Percentiles rank a stretch among this genome's conserved stretches.
phyloP scores from a whole-genome alignment of 2,329 filamentous ascomycete species.

The Ceratocystis harringtonii region DNA sequence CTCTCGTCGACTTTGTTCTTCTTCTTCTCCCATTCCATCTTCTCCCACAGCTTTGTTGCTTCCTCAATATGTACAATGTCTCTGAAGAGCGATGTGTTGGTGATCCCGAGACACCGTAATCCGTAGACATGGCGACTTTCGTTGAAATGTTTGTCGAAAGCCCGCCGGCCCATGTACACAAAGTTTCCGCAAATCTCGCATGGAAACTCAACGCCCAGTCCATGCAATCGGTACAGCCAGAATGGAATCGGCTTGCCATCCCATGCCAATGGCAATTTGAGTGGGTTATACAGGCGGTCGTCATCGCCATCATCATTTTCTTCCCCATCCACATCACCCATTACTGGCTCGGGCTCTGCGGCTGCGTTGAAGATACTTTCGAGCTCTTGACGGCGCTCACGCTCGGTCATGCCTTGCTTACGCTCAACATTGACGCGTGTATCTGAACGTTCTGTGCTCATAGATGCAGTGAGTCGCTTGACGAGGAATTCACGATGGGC shows the following conservation, averaged over 20 bases:
- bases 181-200: constrained; percentile 98
- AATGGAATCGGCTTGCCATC: constrained; percentile 98
- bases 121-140: constrained; percentile 88
- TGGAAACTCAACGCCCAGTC: constrained; percentile 81
- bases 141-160: constrained; percentile 97
- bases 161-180: constrained; percentile 93
- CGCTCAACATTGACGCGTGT: constrained; percentile 91
- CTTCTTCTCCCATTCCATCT: constrained; percentile 76
- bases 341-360: constrained; percentile 6
- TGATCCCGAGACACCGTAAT: constrained; percentile 84
- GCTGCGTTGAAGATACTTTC: constrained; percentile 61
- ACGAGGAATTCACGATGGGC: constrained; percentile 79
- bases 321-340: constrained; percentile 32
- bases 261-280: constrained; percentile 93
- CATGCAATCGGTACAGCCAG: constrained; percentile 96
- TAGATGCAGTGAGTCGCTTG: constrained; percentile 61
- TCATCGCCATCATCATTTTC: constrained; percentile 62
- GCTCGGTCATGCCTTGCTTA: constrained; percentile 92
- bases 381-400: constrained; percentile 84
- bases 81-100: constrained; percentile 75
- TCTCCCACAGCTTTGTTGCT: constrained; percentile 78
- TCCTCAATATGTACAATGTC: constrained; percentile 91
- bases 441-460: constrained; percentile 76
- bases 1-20: constrained; percentile 61
- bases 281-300: constrained; percentile 87